These are phyloP conservation scores for Paramecium sonneborni DNA, from an alignment of 73 alveolate species.

Conservation along the genomic window DNA sequence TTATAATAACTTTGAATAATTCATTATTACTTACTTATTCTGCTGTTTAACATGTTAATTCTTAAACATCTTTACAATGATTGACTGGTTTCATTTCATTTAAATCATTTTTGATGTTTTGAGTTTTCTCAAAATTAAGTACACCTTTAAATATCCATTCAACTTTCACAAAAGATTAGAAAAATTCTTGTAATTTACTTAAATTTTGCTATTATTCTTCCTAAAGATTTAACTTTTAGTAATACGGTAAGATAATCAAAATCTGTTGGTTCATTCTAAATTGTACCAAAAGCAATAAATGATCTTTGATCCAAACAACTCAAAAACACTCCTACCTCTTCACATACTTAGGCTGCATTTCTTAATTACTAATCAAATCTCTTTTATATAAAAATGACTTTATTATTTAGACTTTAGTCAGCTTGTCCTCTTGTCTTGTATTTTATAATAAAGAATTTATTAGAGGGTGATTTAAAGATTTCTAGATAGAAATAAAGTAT, in stretches of 20 bases:
- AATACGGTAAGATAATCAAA: constrained; percentile 1
- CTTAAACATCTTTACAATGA: not conserved
- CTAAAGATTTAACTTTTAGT: not conserved
- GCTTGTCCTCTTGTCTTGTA: constrained; percentile 26
- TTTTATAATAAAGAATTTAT: constrained; percentile 1
- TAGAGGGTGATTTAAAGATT: not conserved
- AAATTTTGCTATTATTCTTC: not conserved
- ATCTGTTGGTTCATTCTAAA: constrained; percentile 1
- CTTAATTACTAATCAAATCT: constrained; percentile 11
- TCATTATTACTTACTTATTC: not conserved
- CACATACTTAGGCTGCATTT: constrained; percentile 38
- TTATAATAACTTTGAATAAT: not conserved
- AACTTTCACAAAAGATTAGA: not conserved
- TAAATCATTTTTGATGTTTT: not conserved
- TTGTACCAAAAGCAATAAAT: constrained; percentile 26
- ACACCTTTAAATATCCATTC: constrained; percentile 7
- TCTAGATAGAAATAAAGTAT: not conserved
- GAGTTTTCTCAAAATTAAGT: not conserved
- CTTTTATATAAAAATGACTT: not conserved
- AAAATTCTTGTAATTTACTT: not conserved
- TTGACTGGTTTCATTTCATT: constrained; percentile 15
- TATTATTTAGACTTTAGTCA: not conserved
- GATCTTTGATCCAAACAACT: constrained; percentile 35
- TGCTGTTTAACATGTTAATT: not conserved
- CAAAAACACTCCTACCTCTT: not conserved